Conservation (phyloP, 2,329 filamentous ascomycete species). For the Cladobotryum mycophilum region DNA sequence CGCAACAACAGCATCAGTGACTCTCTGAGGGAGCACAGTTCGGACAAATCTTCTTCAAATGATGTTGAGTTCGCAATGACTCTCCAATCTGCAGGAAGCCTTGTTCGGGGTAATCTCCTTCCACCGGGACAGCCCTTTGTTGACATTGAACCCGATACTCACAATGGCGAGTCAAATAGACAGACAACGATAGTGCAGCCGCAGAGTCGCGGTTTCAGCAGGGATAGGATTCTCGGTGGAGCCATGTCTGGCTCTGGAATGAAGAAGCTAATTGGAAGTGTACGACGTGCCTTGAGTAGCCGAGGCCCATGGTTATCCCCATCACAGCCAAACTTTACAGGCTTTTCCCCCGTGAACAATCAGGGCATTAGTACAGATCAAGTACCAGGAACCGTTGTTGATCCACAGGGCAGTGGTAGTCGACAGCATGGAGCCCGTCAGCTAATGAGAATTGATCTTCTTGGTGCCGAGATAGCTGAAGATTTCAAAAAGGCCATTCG, state of each 20-base stretch:
- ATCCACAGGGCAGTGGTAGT: slow-evolving; percentile 46
- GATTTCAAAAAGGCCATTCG: slow-evolving; percentile 72
- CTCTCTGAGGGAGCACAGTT: slow-evolving; percentile 64
- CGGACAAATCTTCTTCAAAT: slow-evolving; percentile 45
- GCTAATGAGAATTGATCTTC: slow-evolving; percentile 67
- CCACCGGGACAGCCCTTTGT: slow-evolving; percentile 80
- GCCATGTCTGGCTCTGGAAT: slow-evolving; percentile 68
- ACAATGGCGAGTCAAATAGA: slow-evolving; percentile 38
- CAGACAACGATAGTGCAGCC: slow-evolving; percentile 49
- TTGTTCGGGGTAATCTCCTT: slow-evolving; percentile 80
- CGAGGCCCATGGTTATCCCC: slow-evolving; percentile 39
- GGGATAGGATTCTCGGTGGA: slow-evolving; percentile 44
- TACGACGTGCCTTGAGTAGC: slow-evolving; percentile 73
- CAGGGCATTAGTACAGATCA: slow-evolving; percentile 51
- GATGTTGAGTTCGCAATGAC: slow-evolving; percentile 54
- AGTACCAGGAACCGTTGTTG: slow-evolving; percentile 53
- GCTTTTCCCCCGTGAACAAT: slow-evolving; percentile 43
- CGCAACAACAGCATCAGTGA: slow-evolving; percentile 84
- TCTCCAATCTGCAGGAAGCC: slow-evolving; percentile 67
- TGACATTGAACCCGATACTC: slow-evolving; percentile 52
- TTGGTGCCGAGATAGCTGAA: slow-evolving; percentile 72
- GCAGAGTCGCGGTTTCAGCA: slow-evolving; percentile 32
- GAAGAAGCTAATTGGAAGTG: slow-evolving; percentile 78
- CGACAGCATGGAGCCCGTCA: slow-evolving; percentile 39
- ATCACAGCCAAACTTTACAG: slow-evolving; percentile 41